These are phyloP conservation scores for Cytospora piceae DNA, from an alignment of 2,329 filamentous ascomycete genomes.

Conservation along the genomic window DNA sequence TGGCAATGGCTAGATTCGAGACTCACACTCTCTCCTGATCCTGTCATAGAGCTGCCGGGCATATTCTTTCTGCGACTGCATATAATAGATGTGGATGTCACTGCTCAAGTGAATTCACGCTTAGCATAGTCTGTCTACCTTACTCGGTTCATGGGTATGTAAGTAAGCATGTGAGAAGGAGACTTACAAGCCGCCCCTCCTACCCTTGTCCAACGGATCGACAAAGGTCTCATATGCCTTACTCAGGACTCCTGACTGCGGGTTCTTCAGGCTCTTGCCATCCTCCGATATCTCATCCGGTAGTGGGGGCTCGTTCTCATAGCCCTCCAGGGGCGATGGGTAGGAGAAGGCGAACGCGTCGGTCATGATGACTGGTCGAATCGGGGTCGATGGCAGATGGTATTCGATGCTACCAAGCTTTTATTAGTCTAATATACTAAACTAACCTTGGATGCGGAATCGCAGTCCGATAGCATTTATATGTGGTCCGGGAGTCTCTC, in stretches of 20 bases:
- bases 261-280: conserved; percentile 78
- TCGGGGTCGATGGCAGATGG: background rate
- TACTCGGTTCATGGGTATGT: background rate
- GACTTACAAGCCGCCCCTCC: conserved; percentile 71
- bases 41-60: conserved; percentile 76
- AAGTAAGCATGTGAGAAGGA: background rate
- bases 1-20: background rate
- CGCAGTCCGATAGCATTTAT: background rate
- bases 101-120: conserved; percentile 41
- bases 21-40: conserved; percentile 76
- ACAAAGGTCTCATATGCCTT: conserved; percentile 72
- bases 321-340: conserved; percentile 61
- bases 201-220: conserved; percentile 67
- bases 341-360: conserved; percentile 51
- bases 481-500: background rate
- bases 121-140: conserved; percentile 3
- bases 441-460: background rate
- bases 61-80: conserved; percentile 67
- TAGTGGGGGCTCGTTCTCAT: conserved; percentile 59
- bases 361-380: conserved; percentile 41
- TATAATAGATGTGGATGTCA: conserved; percentile 86
- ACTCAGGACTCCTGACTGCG: conserved; percentile 62
- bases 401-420: background rate
- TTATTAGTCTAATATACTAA: background rate
- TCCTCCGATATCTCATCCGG: conserved; percentile 66